These are phyloP conservation scores for Lasiosphaeria miniovina DNA, from an alignment of 495 filamentous ascomycete genomes.

Conservation along the genomic window DNA sequence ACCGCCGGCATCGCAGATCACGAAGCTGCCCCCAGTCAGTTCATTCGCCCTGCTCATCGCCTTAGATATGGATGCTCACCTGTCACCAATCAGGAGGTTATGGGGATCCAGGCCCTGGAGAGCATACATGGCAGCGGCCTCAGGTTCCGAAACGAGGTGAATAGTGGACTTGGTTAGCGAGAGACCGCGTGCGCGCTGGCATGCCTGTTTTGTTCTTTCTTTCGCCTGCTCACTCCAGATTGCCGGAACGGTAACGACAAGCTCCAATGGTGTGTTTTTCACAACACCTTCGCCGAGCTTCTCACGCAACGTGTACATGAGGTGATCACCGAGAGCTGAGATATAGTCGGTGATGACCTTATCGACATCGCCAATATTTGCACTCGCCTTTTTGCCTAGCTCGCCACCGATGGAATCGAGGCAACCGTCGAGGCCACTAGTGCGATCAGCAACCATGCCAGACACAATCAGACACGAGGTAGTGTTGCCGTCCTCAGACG, in stretches of 20 bases:
- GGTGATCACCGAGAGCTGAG: conserved; percentile 40
- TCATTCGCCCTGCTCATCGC: neutral
- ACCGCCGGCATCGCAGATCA: conserved; percentile 58
- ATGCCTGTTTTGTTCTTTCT: conserved; percentile 43
- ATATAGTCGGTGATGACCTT: conserved; percentile 46
- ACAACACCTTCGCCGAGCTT: conserved; percentile 41
- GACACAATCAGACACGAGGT: too few species aligned
- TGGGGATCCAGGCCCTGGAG: conserved; percentile 45
- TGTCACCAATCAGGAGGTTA: conserved; percentile 42
- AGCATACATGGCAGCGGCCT: conserved; percentile 57
- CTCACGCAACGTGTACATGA: conserved; percentile 33
- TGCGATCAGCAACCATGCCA: neutral
- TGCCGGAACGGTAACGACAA: conserved; percentile 54
- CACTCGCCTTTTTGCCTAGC: conserved; percentile 32
- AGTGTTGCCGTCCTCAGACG: neutral
- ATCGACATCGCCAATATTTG: conserved; percentile 31
- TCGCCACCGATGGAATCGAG: conserved; percentile 27
- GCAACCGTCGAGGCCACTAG: conserved; percentile 26
- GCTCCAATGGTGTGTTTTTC: conserved; percentile 37
- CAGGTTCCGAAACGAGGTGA: conserved; percentile 52
- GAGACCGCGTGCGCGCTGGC: conserved; percentile 41
- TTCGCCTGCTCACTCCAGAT: conserved; percentile 56
- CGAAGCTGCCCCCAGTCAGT: conserved; percentile 35
- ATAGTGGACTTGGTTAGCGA: conserved; percentile 33
- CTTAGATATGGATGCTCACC: conserved; percentile 1